Evolutionary conservation across 495 filamentous ascomycete species (phyloP), one percentile per base, ranked within the genome.

Genomic region (Achaetomiella virescens): DNA sequence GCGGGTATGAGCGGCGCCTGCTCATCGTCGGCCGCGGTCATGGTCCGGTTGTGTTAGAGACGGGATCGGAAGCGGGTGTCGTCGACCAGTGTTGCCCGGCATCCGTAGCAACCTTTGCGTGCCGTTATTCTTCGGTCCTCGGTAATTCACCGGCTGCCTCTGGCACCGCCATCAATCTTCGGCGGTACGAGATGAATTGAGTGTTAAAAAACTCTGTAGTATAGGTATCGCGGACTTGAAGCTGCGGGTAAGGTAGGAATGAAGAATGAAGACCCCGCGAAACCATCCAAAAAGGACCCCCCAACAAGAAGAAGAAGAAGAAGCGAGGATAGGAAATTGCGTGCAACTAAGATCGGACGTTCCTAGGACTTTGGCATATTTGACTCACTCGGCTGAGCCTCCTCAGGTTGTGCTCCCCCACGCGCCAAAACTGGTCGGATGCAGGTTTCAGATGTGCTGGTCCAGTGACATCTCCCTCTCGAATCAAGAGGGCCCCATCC

Each of bases 321-420:
- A 27, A 15, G 48, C 35, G n/a, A 31, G 27, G 27, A 31, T 31
- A 31, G 9, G 4, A 31, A 31, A 31, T 5, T 9, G 27, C 9
- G 9, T 31, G 27, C 27, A 31, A 31, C 5, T 37, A 41, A 21
- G 17, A 29, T 52, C 24, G 25, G 49, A 17, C 9, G 24, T 33
- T 21, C 9, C n/a, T 33, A 38, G 48, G 48, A 20, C 22, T 29
- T 27, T 15, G 15, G 37, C 37, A 31, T 52, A 41, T 33, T 53
- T 53, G 50, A 53, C 38, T 53, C 50, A 52, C 27, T 12, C 36
- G 27, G 49, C 49, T 52, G 49, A 52, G 37, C 49, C 37, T 25
- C 49, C 29, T 40, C 49, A 38, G 36, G 17, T 44, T 3, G 25
- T 33, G 50, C 43, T 29, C 38, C 50, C 50, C 50, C 38, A 41